Evolutionary conservation across 352 stramenopile genomes (phyloP), one percentile per base, ranked within the genome.

Genomic region (Thraustotheca clavata): DNA sequence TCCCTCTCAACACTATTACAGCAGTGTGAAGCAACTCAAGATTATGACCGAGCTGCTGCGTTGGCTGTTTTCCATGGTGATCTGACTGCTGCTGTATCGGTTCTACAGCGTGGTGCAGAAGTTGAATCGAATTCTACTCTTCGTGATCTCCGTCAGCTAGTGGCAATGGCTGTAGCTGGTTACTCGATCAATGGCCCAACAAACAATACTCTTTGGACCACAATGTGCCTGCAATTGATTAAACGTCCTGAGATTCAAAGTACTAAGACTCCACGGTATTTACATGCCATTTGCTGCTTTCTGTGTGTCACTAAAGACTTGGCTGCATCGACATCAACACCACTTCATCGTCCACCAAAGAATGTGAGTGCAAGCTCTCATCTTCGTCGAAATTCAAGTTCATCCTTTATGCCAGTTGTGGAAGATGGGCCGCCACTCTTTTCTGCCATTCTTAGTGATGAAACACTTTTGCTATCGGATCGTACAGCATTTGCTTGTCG

Each of bases 401-500:
- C 35, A 40, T 12, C 38, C 40, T 20, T 34, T 18, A 32, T 33
- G 39, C 22, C 35, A 31, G 27, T 32, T 27, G 16, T 67, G 40
- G 59, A 61, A 55, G 41, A 62, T 47, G 31, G 54, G 29, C 20
- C 67, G 47, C 52, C 59, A 26, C 46, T 75, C 5, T 95, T 88
- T 52, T 73, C 76, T 0, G 71, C 77, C 5, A 95, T 97, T 69
- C 76, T 98, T 16, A 76, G 93, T 52, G 83, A 97, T 67, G 69
- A 80, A 26, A 85, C 79, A 7, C 73, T 98, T 9, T 84, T 83
- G 34, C 73, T 97, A 33, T 88, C 83, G 46, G 93, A 98, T 69
- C 76, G 91, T 22, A 71, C 97, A 29, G 93, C 83, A 6, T 97
- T 98, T 72, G 88, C 90, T 4, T 97, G 88, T 63, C 84, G 88